Base-by-base conservation (phyloP, 2,329 filamentous ascomycete genomes). In the Penicillium fuscoglaucum region DNA sequence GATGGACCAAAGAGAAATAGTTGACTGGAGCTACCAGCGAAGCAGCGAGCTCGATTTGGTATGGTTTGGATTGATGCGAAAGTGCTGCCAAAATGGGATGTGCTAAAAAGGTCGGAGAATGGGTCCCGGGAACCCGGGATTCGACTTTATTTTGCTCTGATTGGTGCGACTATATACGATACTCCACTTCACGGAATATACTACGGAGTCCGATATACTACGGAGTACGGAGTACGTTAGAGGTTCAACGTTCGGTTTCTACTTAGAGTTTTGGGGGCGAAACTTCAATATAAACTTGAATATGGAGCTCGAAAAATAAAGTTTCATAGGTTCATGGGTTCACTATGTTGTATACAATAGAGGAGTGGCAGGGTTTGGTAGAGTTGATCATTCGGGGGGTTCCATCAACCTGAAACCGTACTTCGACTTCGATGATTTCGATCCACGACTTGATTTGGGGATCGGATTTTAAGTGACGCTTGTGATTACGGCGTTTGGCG, bases 331-430 rank as follows among this genome's bases (percentile, higher is more conserved):
- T 15, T 15, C 33, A 26, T 1, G 6, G 26, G 26, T 26, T 26
- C 26, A 26, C 26, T 26, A 26, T 6, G 26, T 5, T 6, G 26
- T 26, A 26, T 4, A 24, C 24, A 3, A 24, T 4, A 24, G 3
- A 4, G 24, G 24, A 26, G 26, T 26, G 26, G 6, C 26, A 26
- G 26, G 5, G 4, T 26, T 40, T 29, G 35, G 35, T 51, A 40
- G 15, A 49, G n/a, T 39, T 10, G 10, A 43, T 43, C 21, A 21
- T 40, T 44, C 15, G 33, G 3, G 6, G 6, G 29, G 29, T 35
- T 48, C 19, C 29, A 48, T 48, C 45, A 48, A 48, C 29, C 29
- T 48, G 45, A 48, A 48, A 48, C 45, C 13, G 13, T 48, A 24
- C 45, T 33, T 47, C 7, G 13, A 48, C 29, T 24, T 33, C 12